phyloP scores from a whole-genome alignment of 2,329 filamentous ascomycete species.

The Diaporthe sp. region DNA sequence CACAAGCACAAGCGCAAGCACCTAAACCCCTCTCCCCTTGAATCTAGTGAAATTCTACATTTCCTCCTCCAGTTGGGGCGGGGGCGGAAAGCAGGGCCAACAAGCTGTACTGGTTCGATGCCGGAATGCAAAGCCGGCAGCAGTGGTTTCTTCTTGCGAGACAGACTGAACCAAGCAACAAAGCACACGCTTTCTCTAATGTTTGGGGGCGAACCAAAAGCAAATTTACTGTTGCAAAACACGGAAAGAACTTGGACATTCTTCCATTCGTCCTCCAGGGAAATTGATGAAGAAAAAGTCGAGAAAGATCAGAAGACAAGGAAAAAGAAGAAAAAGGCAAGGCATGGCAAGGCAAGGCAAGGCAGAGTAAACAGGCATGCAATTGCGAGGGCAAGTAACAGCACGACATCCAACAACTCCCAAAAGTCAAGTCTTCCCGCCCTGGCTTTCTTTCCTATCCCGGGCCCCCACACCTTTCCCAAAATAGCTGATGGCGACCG shows the following conservation, averaged over 20 bases:
- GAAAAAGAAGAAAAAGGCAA: neutral
- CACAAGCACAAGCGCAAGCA: neutral
- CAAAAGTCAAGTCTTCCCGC: constrained; percentile 4
- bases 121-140: constrained; percentile 17
- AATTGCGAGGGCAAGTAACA: constrained; percentile 11
- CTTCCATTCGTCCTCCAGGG: constrained; percentile 15
- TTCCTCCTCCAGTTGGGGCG: neutral
- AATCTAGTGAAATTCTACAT: constrained; percentile 29
- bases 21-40: neutral
- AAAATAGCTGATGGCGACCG: neutral
- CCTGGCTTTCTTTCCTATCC: neutral
- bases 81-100: constrained; percentile 16
- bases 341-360: neutral
- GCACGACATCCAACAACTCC: constrained; percentile 21
- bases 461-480: neutral
- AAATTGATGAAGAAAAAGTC: neutral
- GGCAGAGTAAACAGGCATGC: constrained; percentile 14
- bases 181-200: constrained; percentile 22
- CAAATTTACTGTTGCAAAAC: neutral
- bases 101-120: constrained; percentile 4
- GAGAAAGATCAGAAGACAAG: neutral
- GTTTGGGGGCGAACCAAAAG: neutral
- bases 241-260: neutral
- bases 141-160: constrained; percentile 1
- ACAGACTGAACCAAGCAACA: neutral